These are phyloP conservation scores for Cryptococcus sp. DNA, from an alignment of 1,284 basidiomycete species.

Conservation along the genomic window DNA sequence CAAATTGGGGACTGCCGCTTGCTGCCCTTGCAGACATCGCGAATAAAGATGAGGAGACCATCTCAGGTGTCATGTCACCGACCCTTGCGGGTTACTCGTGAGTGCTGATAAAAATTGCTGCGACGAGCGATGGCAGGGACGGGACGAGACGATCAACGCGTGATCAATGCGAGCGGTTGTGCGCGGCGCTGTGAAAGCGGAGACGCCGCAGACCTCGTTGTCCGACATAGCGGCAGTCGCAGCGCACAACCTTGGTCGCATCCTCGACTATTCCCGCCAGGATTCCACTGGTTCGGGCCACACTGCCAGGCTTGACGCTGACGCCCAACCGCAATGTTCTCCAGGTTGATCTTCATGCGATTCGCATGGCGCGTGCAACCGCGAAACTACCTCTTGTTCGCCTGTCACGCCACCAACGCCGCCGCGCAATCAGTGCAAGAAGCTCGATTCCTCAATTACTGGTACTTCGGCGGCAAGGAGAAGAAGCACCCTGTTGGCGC, in stretches of 20 bases:
- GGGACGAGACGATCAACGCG: too few relatives aligned
- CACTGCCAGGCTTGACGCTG: too few relatives aligned
- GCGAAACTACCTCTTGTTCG: constrained; percentile 90
- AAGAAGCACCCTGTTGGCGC: constrained; percentile 34
- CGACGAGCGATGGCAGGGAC: too few relatives aligned
- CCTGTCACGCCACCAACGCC: constrained; percentile 86
- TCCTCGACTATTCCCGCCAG: background rate
- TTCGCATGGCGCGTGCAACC: constrained; percentile 96
- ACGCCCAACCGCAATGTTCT: background rate
- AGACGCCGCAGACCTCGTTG: too few relatives aligned
- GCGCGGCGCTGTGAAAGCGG: too few relatives aligned
- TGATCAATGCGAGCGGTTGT: too few relatives aligned
- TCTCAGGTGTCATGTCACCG: constrained; percentile 89
- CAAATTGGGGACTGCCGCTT: constrained; percentile 94
- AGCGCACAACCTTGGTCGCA: too few relatives aligned
- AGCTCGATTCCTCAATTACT: constrained; percentile 83
- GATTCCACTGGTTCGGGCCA: background rate
- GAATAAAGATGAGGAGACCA: constrained; percentile 87
- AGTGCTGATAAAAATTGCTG: constrained; percentile 51
- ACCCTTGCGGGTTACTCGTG: constrained; percentile 88
- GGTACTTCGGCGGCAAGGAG: constrained; percentile 58
- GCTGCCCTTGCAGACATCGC: constrained; percentile 83
- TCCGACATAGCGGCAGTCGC: too few relatives aligned
- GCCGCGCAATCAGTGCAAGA: constrained; percentile 82
- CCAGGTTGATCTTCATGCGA: constrained; percentile 88